Evolutionary conservation across 2,329 filamentous ascomycete genomes (phyloP).

Genomic region (Clarireedia hainanense): DNA sequence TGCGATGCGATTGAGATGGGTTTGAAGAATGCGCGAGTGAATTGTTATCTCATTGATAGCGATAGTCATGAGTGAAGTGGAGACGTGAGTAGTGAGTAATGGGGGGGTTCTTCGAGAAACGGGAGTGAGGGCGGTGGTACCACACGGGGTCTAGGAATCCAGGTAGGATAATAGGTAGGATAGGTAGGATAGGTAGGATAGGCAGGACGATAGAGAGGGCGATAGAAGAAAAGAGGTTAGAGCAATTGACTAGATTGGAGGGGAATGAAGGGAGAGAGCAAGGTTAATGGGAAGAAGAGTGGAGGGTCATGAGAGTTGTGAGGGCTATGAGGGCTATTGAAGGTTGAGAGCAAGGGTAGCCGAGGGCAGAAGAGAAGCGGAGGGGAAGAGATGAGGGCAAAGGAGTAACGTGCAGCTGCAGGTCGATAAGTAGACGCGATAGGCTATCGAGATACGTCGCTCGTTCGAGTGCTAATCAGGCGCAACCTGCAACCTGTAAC

Average conservation of each 20-base stretch:
- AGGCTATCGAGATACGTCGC: too few species aligned
- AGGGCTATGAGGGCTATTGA: neutral
- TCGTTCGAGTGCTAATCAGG: too few species aligned
- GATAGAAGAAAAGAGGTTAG: neutral
- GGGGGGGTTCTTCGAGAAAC: neutral
- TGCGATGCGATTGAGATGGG: constrained; percentile 1
- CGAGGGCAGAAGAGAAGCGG: neutral
- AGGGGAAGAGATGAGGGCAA: neutral
- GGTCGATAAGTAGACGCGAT: too few species aligned
- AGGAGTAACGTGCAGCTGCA: neutral
- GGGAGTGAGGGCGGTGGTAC: neutral
- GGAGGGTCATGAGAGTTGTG: neutral
- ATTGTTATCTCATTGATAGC: constrained; percentile 2
- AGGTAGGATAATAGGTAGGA: neutral
- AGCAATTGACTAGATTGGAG: neutral
- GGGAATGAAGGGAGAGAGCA: neutral
- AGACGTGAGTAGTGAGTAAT: neutral
- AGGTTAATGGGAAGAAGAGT: neutral
- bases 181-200: neutral
- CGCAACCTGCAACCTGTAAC: too few species aligned
- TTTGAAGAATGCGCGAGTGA: neutral
- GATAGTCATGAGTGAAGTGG: neutral
- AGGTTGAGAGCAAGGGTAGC: too few species aligned
- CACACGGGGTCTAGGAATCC: neutral
- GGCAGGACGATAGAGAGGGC: neutral